Evolutionary conservation across 208 protist species (phyloP).

Genomic region (Acanthamoeba culbertsoni): DNA sequence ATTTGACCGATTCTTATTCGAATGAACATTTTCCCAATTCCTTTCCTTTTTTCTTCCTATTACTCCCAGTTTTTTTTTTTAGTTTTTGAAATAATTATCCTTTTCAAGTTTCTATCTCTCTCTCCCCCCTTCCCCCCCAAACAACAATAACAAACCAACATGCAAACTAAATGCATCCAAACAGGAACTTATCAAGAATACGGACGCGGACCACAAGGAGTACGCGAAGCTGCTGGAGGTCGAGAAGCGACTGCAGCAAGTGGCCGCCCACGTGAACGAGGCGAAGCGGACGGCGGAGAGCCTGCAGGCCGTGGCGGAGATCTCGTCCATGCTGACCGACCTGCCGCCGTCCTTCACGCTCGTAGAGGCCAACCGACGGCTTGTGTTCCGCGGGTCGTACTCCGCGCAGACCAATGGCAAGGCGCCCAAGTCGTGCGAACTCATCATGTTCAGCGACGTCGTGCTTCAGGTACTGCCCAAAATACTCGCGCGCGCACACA

Average conservation of each 20-base stretch:
- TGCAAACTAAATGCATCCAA: too few relatives aligned
- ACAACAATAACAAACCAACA: too few relatives aligned
- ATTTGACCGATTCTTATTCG: too few relatives aligned
- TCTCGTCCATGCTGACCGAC: background rate
- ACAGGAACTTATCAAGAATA: slow-evolving; percentile 37
- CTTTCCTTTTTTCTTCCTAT: too few relatives aligned
- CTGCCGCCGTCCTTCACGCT: background rate
- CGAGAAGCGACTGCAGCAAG: background rate
- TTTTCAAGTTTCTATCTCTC: too few relatives aligned
- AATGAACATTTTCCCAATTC: background rate
- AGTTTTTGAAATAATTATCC: too few relatives aligned
- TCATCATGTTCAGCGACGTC: slow-evolving; percentile 17
- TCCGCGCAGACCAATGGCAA: background rate
- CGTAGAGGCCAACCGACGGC: background rate
- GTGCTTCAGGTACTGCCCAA: background rate
- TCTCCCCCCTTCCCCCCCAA: too few relatives aligned
- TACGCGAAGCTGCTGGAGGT: slow-evolving; percentile 13
- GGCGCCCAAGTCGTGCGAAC: background rate
- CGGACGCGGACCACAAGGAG: background rate
- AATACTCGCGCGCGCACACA: too few relatives aligned
- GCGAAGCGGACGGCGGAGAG: background rate
- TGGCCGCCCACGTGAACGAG: slow-evolving; percentile 25
- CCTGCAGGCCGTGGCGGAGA: slow-evolving; percentile 17
- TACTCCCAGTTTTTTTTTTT: too few relatives aligned
- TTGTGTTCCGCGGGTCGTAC: background rate